These are phyloP conservation scores for Zygoascus ofunaensis DNA, from an alignment of 805 yeast genomes.

Conservation along the genomic window DNA sequence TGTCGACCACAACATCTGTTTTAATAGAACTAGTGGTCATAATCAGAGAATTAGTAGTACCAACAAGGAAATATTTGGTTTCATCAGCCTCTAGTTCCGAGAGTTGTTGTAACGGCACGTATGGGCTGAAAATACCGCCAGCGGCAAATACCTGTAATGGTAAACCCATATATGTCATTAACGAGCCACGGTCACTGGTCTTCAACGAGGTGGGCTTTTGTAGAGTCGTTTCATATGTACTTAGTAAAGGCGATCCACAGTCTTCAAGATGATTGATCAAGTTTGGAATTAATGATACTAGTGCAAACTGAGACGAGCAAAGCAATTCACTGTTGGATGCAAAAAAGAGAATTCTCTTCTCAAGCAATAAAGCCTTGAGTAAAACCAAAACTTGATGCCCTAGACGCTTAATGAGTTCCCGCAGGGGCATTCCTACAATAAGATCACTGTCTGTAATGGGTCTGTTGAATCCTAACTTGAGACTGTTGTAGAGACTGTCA, in stretches of 20 bases:
- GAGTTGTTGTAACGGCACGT: conserved; percentile 86
- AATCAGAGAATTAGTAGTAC: conserved; percentile 79
- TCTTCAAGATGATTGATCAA: conserved; percentile 62
- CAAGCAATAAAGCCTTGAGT: conserved; percentile 69
- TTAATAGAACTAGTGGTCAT: conserved; percentile 44
- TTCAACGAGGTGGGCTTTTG: conserved; percentile 56
- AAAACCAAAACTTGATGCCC: conserved; percentile 52
- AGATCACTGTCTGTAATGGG: conserved; percentile 46
- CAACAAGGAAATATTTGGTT: conserved; percentile 62
- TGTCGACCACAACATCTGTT: conserved; percentile 6
- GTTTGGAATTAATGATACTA: conserved; percentile 77
- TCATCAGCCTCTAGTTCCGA: conserved; percentile 53
- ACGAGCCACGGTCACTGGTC: conserved; percentile 68
- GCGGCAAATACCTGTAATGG: conserved; percentile 80
- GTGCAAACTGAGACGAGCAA: conserved; percentile 74
- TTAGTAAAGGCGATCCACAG: conserved; percentile 68
- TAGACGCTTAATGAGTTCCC: conserved; percentile 52
- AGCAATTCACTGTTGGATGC: conserved; percentile 71
- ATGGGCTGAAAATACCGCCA: conserved; percentile 86
- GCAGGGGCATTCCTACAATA: conserved; percentile 64
- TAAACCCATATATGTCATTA: conserved; percentile 72
- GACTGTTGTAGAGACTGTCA: conserved; percentile 58
- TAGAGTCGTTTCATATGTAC: conserved; percentile 44
- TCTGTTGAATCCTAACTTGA: conserved; percentile 28
- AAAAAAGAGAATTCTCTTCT: conserved; percentile 64